Percentiles rank a stretch among this genome's conserved stretches.
phyloP scores from a whole-genome alignment of 2,329 filamentous ascomycete genomes.

The Xylariaceae sp. region DNA sequence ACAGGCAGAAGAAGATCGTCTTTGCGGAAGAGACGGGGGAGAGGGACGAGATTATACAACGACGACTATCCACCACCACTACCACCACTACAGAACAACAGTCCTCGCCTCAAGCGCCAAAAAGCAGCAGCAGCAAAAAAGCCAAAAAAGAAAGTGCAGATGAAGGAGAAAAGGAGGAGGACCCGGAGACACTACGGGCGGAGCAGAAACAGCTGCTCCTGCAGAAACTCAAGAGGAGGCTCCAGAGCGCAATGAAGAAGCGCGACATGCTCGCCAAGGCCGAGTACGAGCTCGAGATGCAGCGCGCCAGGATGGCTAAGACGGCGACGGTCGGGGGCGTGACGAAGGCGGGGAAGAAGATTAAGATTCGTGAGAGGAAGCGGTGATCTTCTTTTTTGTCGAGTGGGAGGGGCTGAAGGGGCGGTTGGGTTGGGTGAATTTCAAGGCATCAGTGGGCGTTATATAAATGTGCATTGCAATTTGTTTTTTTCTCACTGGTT shows the following conservation, averaged over 20 bases:
- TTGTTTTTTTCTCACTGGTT: too few relatives aligned
- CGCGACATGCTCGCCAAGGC: slow-evolving; percentile 49
- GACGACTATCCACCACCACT: too few relatives aligned
- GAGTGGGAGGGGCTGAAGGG: too few relatives aligned
- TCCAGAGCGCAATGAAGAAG: slow-evolving; percentile 49
- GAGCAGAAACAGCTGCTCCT: slow-evolving; percentile 39
- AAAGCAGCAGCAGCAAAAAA: too few relatives aligned
- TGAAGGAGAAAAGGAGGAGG: slow-evolving; percentile 33
- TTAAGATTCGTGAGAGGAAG: slow-evolving; percentile 59
- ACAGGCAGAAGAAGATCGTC: slow-evolving; percentile 51
- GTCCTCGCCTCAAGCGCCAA: too few relatives aligned
- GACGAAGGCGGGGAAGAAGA: slow-evolving; percentile 57
- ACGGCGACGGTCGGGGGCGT: slow-evolving; percentile 53
- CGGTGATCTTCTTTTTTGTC: slow-evolving; percentile 35
- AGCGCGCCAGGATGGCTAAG: slow-evolving; percentile 61
- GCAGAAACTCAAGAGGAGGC: slow-evolving; percentile 41
- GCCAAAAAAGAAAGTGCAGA: slow-evolving; percentile 26
- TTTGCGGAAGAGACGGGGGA: slow-evolving; percentile 42
- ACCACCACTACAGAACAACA: too few relatives aligned
- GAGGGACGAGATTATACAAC: slow-evolving; percentile 36
- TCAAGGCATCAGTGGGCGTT: too few relatives aligned
- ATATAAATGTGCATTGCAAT: too few relatives aligned
- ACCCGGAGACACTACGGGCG: slow-evolving; percentile 31
- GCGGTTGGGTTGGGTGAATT: too few relatives aligned
- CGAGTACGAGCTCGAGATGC: slow-evolving; percentile 52